These are phyloP conservation scores for Trichoderma virens DNA, from an alignment of 495 filamentous ascomycete genomes.

Conservation along the genomic window DNA sequence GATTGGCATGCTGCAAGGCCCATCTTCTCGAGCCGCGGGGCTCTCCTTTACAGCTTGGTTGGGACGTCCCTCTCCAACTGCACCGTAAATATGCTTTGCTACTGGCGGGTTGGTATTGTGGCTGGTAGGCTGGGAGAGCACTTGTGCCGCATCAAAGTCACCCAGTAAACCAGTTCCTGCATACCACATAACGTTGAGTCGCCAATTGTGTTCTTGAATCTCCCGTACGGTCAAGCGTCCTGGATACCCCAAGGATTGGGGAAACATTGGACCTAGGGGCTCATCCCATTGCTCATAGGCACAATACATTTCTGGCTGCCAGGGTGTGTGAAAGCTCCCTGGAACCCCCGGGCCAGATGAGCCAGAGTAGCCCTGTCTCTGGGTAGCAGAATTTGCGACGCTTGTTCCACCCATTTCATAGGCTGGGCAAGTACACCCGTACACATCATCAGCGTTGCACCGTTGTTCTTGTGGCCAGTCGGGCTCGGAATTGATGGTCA, in stretches of 20 bases:
- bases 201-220: neutral
- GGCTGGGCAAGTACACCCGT: no score
- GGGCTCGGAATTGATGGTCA: neutral
- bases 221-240: neutral
- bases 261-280: neutral
- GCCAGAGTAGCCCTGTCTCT: no score
- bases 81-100: neutral
- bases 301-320: no score
- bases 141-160: no score
- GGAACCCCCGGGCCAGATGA: no score
- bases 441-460: no score
- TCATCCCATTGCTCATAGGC: neutral
- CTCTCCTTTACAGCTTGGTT: neutral
- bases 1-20: neutral
- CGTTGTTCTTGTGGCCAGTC: neutral
- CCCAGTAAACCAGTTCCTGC: neutral
- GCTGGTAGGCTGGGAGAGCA: neutral
- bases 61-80: constrained; percentile 6
- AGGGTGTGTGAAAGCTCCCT: no score
- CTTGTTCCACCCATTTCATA: no score
- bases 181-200: neutral
- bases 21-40: neutral
- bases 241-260: neutral
- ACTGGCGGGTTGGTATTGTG: neutral
- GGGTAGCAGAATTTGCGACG: no score